A percentile compares a stretch with the other conserved stretches of the same genome.
Evolutionary conservation across 192 early-diverging fungal species (phyloP).

Genomic region (Entomortierella beljakovae): DNA sequence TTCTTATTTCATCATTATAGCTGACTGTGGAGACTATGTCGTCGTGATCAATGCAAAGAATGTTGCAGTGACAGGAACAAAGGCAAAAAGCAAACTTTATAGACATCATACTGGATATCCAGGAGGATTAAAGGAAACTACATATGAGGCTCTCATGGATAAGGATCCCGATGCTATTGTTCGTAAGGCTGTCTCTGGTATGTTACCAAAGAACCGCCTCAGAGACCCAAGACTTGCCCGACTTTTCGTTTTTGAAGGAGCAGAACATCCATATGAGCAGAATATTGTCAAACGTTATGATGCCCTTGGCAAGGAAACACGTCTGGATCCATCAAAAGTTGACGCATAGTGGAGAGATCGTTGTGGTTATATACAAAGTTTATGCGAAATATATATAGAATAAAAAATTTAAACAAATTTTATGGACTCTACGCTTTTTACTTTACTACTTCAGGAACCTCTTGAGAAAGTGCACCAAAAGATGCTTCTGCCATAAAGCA

Average conservation of each 20-base stretch:
- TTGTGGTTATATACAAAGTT: not conserved
- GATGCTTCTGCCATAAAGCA: conserved; percentile 56
- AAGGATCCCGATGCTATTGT: conserved; percentile 85
- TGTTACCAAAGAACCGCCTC: conserved; percentile 95
- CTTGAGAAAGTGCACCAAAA: conserved; percentile 46
- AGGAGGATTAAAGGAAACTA: conserved; percentile 86
- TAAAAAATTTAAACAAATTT: no score
- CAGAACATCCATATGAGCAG: conserved; percentile 85
- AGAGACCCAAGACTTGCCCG: conserved; percentile 81
- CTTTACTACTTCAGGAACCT: conserved; percentile 35
- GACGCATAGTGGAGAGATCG: conserved; percentile 25
- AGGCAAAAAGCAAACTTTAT: conserved; percentile 89
- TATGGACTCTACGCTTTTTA: no score
- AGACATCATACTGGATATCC: conserved; percentile 87
- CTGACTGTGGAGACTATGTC: conserved; percentile 96
- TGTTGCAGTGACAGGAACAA: conserved; percentile 83
- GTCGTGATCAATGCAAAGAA: conserved; percentile 94
- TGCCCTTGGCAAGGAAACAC: conserved; percentile 50
- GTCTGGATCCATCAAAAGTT: conserved; percentile 44
- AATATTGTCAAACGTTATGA: conserved; percentile 90
- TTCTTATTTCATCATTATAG: conserved; percentile 43
- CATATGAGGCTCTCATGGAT: conserved; percentile 77
- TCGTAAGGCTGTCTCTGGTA: conserved; percentile 92
- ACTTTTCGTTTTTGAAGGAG: conserved; percentile 86
- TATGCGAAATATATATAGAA: not conserved